These are phyloP conservation scores for Trametes sp. DNA, from an alignment of 1,284 basidiomycete species.

Conservation along the genomic window DNA sequence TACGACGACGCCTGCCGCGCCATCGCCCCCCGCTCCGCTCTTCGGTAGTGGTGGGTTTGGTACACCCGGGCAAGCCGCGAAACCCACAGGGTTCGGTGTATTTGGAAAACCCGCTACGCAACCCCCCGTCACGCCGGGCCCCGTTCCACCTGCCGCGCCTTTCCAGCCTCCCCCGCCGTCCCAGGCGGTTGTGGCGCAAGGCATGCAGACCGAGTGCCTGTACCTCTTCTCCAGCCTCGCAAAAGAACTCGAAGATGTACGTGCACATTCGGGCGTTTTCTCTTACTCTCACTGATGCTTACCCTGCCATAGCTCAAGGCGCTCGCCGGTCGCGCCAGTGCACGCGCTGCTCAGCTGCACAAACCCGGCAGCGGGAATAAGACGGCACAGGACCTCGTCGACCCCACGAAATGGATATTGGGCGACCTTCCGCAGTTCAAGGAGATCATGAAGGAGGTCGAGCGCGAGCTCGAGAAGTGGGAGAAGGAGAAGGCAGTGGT, in stretches of 20 bases:
- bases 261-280: conserved; percentile 30
- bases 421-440: conserved; percentile 61
- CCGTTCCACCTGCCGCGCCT: background rate
- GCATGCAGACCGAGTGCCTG: conserved; percentile 68
- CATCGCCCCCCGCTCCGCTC: background rate
- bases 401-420: conserved; percentile 59
- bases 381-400: conserved; percentile 53
- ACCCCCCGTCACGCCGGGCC: background rate
- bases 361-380: conserved; percentile 43
- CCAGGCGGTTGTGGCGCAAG: conserved; percentile 50
- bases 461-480: conserved; percentile 59
- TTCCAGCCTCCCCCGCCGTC: conserved; percentile 3
- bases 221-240: conserved; percentile 51
- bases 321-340: conserved; percentile 45
- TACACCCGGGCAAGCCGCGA: background rate
- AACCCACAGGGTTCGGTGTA: conserved; percentile 7
- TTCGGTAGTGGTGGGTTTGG: conserved; percentile 9
- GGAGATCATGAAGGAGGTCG: conserved; percentile 54
- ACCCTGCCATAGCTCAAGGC: conserved; percentile 48
- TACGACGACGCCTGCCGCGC: background rate
- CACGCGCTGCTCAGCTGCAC: conserved; percentile 20
- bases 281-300: conserved; percentile 12
- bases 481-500: conserved; percentile 52
- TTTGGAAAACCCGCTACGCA: background rate
- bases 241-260: conserved; percentile 63